Evolutionary conservation across 495 filamentous ascomycete genomes (phyloP), one percentile per base, ranked within the genome.

Genomic region (Aspergillus panamensis): DNA sequence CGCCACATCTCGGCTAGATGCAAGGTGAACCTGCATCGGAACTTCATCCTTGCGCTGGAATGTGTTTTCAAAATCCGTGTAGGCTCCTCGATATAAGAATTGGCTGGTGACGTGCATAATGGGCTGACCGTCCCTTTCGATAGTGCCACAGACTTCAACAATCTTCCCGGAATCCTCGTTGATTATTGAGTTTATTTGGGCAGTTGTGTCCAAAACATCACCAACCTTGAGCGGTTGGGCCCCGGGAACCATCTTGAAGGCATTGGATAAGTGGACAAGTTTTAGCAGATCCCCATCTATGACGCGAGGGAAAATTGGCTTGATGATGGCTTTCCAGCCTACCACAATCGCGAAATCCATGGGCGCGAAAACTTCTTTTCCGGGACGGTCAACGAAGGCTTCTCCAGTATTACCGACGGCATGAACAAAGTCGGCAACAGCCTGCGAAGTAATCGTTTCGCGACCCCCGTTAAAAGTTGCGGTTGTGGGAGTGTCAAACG

Each of bases 291-390:
- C 94, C 43, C 94, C 94, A 62, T 98, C 93, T 59, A 97, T 96
- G 58, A 83, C 88, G 55, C 89, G 84, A 59, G 94, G 94, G 81
- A 98, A 97, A 69, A 97, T 97, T 0, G 94, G 93, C 79, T 96
- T 97, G 20, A 89, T 97, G 70, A 98, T 97, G 40, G 94, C 94
- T 73, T 98, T 96, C 94, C 94, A 98, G 59, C 94, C 94, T 16
- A 96, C 91, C 25, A 98, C 94, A 59, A 98, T 97, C 55, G 94
- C 94, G 62, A 97, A 98, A 71, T 98, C 94, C 94, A 98, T 99
- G 40, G 95, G 94, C 19, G 94, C 95, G 63, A 85, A 92, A 63
- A 96, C 89, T 66, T 90, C 88, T 77, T 97, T 97, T 55, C 92
- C 95, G 47, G 93, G 93, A 21, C 93, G 85, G 56, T 97, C 92